Conservation (phyloP, 768 basidiomycete genomes). For the Brasilioporus rufonigricans region DNA sequence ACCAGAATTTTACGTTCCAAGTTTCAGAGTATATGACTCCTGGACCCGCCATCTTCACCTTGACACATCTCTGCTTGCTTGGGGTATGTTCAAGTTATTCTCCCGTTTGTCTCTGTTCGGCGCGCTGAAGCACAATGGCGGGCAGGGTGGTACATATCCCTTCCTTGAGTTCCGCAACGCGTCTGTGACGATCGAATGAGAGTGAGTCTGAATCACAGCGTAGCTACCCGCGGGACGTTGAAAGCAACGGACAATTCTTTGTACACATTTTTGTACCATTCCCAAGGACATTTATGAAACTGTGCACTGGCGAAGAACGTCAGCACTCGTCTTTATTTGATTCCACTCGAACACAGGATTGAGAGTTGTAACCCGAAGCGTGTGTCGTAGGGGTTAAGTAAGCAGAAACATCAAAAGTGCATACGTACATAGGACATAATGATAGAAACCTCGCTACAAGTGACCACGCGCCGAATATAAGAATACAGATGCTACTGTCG, state of each 20-base stretch:
- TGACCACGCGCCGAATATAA: no score
- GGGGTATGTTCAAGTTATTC: conserved; percentile 18
- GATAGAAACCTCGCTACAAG: no score
- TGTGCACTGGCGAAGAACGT: no score
- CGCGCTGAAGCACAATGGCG: neutral
- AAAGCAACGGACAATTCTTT: neutral
- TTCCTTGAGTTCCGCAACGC: conserved; percentile 31
- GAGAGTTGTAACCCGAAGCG: no score
- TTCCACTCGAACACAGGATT: no score
- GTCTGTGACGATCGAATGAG: conserved; percentile 1
- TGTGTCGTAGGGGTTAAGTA: no score
- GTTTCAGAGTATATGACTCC: neutral
- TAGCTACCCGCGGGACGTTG: neutral
- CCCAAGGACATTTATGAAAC: no score
- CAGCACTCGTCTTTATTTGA: no score
- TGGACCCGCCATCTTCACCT: conserved; percentile 29
- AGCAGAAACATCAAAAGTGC: no score
- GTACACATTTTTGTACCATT: neutral
- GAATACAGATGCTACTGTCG: neutral
- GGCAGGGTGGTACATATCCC: conserved; percentile 23
- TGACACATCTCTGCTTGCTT: conserved; percentile 31
- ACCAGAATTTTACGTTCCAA: conserved; percentile 30
- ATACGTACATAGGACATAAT: no score
- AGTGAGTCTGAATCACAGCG: neutral
- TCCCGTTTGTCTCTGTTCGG: neutral